phyloP scores from a whole-genome alignment of 208 protist genomes.

The Leptomonas pyrrhocoris region DNA sequence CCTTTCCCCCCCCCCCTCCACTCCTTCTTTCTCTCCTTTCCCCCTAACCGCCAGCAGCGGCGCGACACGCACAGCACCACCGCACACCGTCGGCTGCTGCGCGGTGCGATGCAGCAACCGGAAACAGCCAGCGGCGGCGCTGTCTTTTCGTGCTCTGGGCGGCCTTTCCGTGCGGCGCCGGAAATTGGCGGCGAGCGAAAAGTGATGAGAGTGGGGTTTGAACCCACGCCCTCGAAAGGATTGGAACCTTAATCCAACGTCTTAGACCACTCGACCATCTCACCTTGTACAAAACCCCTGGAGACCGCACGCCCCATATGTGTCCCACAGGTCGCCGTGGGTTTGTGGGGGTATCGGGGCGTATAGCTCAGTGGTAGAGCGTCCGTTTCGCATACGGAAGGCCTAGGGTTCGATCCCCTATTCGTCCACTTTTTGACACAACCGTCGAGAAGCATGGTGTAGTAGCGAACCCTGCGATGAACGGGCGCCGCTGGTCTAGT shows the following conservation, averaged over 20 bases:
- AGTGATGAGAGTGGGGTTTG: too few species aligned
- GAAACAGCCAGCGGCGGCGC: too few species aligned
- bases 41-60: too few species aligned
- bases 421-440: conserved; percentile 42
- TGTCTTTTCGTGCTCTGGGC: too few species aligned
- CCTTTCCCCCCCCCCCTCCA: background rate
- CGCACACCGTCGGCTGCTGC: too few species aligned
- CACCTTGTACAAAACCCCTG: conserved; percentile 31
- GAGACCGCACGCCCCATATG: too few species aligned
- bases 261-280: conserved; percentile 79
- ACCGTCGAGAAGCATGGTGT: background rate
- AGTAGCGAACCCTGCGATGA: background rate
- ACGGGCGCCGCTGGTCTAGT: conserved; percentile 89
- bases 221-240: too few species aligned
- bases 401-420: conserved; percentile 74
- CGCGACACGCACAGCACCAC: too few species aligned
- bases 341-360: conserved; percentile 21
- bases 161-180: too few species aligned
- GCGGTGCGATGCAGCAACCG: too few species aligned
- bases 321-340: too few species aligned
- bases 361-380: conserved; percentile 82
- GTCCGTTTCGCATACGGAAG: conserved; percentile 81
- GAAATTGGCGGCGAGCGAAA: conserved; percentile 21
- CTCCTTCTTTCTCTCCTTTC: background rate
- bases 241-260: too few species aligned